A percentile compares a stretch with the other conserved stretches of the same genome.
phyloP scores from a whole-genome alignment of 2,329 filamentous ascomycete species.

The Pseudogymnoascus sp. region DNA sequence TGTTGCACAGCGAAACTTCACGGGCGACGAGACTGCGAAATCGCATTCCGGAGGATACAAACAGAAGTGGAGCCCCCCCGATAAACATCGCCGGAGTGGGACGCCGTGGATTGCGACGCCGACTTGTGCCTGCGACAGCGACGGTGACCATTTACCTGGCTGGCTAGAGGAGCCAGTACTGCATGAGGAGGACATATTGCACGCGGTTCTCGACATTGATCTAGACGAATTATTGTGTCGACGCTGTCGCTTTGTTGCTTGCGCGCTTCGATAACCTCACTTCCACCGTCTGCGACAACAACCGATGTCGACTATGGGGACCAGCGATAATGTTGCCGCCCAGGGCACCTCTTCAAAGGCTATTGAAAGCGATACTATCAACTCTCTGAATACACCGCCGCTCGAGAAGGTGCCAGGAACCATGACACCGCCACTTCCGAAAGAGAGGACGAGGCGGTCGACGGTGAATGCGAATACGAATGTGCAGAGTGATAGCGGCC shows the following conservation, averaged over 20 bases:
- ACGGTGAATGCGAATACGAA: conserved; percentile 5
- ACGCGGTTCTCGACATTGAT: neutral
- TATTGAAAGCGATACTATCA: neutral
- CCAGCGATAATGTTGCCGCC: neutral
- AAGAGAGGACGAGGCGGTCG: neutral
- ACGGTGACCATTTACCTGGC: neutral
- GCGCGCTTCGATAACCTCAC: conserved; percentile 5
- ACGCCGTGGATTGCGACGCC: neutral
- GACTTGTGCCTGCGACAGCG: neutral
- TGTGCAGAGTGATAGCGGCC: neutral
- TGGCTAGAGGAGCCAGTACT: neutral
- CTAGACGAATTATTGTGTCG: neutral
- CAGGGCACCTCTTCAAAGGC: neutral
- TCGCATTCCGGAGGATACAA: conserved; percentile 1
- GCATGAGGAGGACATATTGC: neutral
- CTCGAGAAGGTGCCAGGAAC: neutral
- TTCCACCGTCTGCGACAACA: neutral
- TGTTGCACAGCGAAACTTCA: neutral
- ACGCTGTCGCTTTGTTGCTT: neutral
- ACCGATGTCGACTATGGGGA: neutral
- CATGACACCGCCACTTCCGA: conserved; percentile 5
- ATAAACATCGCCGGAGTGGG: conserved; percentile 8
- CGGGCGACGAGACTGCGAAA: neutral
- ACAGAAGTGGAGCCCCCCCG: conserved; percentile 1
- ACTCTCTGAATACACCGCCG: neutral